Evolutionary conservation across 352 stramenopile genomes (phyloP), one percentile per base, ranked within the genome.

Genomic region (Phytophthora idaei): DNA sequence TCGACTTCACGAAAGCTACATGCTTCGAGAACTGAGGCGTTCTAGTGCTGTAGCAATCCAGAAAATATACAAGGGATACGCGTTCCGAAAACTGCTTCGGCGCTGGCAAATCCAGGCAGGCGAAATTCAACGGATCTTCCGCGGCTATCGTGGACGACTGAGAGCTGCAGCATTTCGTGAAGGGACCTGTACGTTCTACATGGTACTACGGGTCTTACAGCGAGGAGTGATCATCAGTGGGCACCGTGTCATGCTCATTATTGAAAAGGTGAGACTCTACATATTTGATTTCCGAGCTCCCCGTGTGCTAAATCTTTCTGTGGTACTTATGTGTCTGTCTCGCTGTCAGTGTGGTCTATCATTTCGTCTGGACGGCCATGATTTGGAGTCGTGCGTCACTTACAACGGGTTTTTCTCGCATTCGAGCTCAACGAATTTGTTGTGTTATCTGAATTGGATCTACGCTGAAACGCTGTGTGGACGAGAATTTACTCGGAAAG

Each of bases 181-280:
- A 34, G 84, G 84, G 5, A 90, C 76, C 15, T 83, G 81, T 28
- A 88, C 79, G 0, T 90, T 90, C 39, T 90, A 83, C 60, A 92
- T 92, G 81, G 69, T 73, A 5, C 77, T 90, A 47, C 61, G 77
- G 12, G 80, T 92, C 7, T 92, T 79, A 46, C 80, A 92, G 47
- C 80, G 84, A 31, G 84, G 84, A 0, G 17, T 88, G 9, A 57
- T 76, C 10, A 71, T 92, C n/a, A 81, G 73, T 32, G 80, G 69
- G 1, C 69, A 61, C 14, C 61, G 57, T 4, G 49, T 92, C 9
- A 65, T 92, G 63, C 80, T 92, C 10, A 65, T 74, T 14, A 84
- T 92, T 34, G 80, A 92, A 39, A 83, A 86, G 74, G 81, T 90
- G 63, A 5, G 61, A 45, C 1, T 11, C 4, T 9, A 14, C 8